Evolutionary conservation across 73 alveolate genomes (phyloP).

Genomic region (Stentor roeselii): DNA sequence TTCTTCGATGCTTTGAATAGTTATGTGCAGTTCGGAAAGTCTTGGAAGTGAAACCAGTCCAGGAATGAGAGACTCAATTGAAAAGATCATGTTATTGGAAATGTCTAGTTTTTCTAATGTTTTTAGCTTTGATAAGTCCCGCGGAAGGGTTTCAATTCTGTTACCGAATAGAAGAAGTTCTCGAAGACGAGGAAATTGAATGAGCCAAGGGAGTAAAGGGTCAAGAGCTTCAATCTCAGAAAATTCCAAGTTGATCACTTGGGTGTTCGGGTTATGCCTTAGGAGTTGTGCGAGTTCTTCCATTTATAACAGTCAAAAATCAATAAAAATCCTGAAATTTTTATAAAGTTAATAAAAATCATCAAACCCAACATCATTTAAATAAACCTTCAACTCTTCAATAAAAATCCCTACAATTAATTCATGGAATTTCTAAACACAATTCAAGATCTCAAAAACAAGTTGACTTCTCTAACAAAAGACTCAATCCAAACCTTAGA

Average conservation of each 20-base stretch:
- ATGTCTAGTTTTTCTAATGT: slow-evolving; percentile 56
- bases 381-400: too few relatives aligned
- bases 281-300: slow-evolving; percentile 29
- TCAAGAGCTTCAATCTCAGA: slow-evolving; percentile 25
- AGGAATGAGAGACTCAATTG: slow-evolving; percentile 46
- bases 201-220: slow-evolving; percentile 49
- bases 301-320: too few relatives aligned
- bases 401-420: too few relatives aligned
- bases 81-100: slow-evolving; percentile 55
- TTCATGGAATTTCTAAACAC: neutral
- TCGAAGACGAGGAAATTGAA: slow-evolving; percentile 55
- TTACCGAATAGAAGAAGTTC: slow-evolving; percentile 67
- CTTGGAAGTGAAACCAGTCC: slow-evolving; percentile 60
- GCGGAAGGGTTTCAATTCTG: slow-evolving; percentile 51
- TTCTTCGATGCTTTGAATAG: slow-evolving; percentile 59
- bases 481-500: neutral
- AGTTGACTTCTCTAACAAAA: too few relatives aligned
- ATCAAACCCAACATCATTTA: too few relatives aligned
- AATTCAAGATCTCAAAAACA: neutral
- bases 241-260: slow-evolving; percentile 34
- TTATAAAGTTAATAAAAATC: too few relatives aligned
- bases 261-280: slow-evolving; percentile 24
- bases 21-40: slow-evolving; percentile 52
- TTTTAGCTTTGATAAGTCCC: slow-evolving; percentile 48
- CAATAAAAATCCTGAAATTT: too few relatives aligned